Base-by-base conservation (phyloP, 495 filamentous ascomycete species). In the Aeminium ludgeri region DNA sequence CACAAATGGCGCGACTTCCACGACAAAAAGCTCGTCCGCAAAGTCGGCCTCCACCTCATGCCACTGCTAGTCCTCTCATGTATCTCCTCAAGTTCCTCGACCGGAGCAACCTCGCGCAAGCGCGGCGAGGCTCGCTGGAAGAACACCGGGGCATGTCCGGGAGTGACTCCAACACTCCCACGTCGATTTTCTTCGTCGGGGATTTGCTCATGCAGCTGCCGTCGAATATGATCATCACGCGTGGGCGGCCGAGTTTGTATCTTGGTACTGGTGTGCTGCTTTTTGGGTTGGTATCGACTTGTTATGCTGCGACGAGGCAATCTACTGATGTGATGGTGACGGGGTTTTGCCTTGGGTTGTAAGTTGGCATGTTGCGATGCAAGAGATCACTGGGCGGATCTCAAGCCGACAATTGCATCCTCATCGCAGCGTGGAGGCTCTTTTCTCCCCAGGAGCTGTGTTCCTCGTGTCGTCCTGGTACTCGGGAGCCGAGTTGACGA, bases 31-130 rank as follows among this genome's bases (percentile, higher is more conserved):
- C 61, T 81, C 23, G 64, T 68, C 37, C 62, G 70, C 38, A 82
- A 78, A 54, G 77, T 82, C 20, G 78, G 82, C 54, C 32, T 72
- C 0, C 58, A 74, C 6, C 49, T 76, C 17, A 55, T 83, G 44
- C 78, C 78, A 10, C 71, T 73, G 59, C 55, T 78, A 29, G 69
- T 78, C 41, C 3, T 34, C 19, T 34, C 19, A 39, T 38, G 43
- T 45, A 36, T 34, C 20, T 45, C 16, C 20, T 45, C 23, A 45
- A 45, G 17, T 36, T 31, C 30, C 36, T 45, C 36, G 43, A 45
- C 18, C 43, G 43, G 7, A 40, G 31, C 23, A 45, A 45, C 19
- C 27, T 45, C 8, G 36, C 43, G 1, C n/a, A 23, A 6, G 43
- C 43, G 12, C 36, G 36, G 12, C 27, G 33, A 19, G 35, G 18